Percentiles rank a stretch among this genome's conserved stretches.
Evolutionary conservation across 1,284 basidiomycete genomes (phyloP).

Genomic region (Boletellus dicymbophilus): DNA sequence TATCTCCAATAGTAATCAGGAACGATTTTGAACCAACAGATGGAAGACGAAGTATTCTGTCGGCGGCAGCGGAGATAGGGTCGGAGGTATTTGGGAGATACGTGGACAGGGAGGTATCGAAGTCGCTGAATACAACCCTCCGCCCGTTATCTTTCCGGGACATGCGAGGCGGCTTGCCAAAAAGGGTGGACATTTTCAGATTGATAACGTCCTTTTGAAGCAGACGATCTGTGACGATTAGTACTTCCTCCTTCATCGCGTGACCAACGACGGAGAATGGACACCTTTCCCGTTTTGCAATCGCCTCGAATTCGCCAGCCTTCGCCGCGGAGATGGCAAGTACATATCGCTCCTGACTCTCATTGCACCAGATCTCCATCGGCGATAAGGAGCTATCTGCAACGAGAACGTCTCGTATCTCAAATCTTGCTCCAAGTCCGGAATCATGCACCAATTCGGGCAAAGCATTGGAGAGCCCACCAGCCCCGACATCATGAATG

Average conservation of each 20-base stretch:
- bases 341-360: slow-evolving; percentile 98
- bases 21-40: slow-evolving; percentile 96
- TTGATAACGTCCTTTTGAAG: slow-evolving; percentile 82
- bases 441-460: slow-evolving; percentile 98
- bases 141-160: slow-evolving; percentile 70
- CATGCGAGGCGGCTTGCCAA: slow-evolving; percentile 97
- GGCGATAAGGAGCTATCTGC: slow-evolving; percentile 96
- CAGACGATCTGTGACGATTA: slow-evolving; percentile 90
- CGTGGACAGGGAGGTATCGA: slow-evolving; percentile 72
- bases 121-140: slow-evolving; percentile 50
- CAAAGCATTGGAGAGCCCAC: slow-evolving; percentile 95
- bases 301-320: slow-evolving; percentile 65
- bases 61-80: slow-evolving; percentile 62
- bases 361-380: slow-evolving; percentile 99
- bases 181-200: slow-evolving; percentile 93
- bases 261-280: slow-evolving; percentile 91
- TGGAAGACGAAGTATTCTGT: slow-evolving; percentile 88
- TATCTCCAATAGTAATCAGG: slow-evolving; percentile 98
- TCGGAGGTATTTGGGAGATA: slow-evolving; percentile 58
- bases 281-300: slow-evolving; percentile 90
- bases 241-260: slow-evolving; percentile 79
- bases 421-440: slow-evolving; percentile 88
- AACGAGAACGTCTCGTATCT: slow-evolving; percentile 91
- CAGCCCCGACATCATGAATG: slow-evolving; percentile 98
- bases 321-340: slow-evolving; percentile 77